These are phyloP conservation scores for Pneumocystis sp. DNA, from an alignment of 1,139 yeast species.

Conservation along the genomic window DNA sequence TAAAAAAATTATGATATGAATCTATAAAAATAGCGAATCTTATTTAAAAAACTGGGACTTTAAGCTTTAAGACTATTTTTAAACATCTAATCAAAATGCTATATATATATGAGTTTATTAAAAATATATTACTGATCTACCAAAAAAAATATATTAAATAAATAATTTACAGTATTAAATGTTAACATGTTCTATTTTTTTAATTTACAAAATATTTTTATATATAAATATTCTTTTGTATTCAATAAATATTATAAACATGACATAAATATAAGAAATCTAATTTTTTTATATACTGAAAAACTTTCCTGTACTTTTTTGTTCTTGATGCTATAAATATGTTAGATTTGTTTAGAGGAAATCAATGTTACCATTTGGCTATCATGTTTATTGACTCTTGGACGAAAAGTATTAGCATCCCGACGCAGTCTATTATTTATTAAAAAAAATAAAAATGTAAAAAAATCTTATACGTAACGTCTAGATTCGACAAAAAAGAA, in stretches of 20 bases:
- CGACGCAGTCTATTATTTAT: constrained; percentile 49
- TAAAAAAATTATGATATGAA: background rate
- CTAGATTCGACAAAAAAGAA: constrained; percentile 86
- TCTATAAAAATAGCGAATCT: background rate
- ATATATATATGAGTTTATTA: background rate
- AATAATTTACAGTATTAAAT: too few relatives aligned
- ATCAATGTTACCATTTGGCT: constrained; percentile 61
- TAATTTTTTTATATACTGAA: constrained; percentile 59
- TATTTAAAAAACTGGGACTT: background rate
- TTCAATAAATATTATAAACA: background rate
- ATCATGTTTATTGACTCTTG: constrained; percentile 92
- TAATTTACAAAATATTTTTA: background rate
- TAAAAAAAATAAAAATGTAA: background rate
- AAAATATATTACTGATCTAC: background rate
- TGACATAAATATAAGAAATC: constrained; percentile 12
- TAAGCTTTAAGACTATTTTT: background rate
- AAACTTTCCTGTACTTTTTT: constrained; percentile 77
- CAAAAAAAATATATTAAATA: too few relatives aligned
- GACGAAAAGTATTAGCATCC: constrained; percentile 95
- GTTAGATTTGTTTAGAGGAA: background rate
- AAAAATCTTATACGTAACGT: constrained; percentile 42
- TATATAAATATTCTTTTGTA: constrained; percentile 8
- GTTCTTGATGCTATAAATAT: constrained; percentile 48
- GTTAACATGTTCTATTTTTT: background rate
- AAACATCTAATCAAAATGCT: background rate